A percentile compares a stretch with the other conserved stretches of the same genome.
Conservation (phyloP, 495 filamentous ascomycete genomes). For the Lasiosphaeria ovina region DNA sequence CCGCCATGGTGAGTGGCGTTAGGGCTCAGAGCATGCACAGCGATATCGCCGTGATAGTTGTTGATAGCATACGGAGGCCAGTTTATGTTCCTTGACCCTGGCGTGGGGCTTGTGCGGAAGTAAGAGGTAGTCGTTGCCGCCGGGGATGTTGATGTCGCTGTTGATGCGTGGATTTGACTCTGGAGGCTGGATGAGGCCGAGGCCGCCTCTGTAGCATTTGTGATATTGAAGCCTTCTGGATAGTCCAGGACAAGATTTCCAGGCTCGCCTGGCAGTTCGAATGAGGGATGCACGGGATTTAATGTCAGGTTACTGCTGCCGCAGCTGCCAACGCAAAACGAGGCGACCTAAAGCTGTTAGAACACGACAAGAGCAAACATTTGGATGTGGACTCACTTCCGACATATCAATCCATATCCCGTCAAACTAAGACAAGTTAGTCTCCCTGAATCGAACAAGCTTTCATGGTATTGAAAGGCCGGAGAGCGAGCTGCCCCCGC, state of each 20-base stretch:
- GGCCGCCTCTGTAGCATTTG: conserved; percentile 67
- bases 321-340: conserved; percentile 80
- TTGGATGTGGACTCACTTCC: conserved; percentile 42
- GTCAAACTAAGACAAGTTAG: conserved; percentile 54
- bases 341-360: conserved; percentile 45
- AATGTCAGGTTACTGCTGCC: conserved; percentile 65
- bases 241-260: conserved; percentile 61
- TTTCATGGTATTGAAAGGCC: too few species aligned
- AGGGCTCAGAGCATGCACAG: conserved; percentile 68
- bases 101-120: conserved; percentile 62
- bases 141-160: conserved; percentile 37
- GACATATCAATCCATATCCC: conserved; percentile 92
- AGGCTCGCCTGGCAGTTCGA: conserved; percentile 63
- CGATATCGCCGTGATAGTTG: conserved; percentile 73
- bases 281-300: conserved; percentile 70
- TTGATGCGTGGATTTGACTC: conserved; percentile 22
- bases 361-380: not conserved
- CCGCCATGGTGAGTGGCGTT: conserved; percentile 78
- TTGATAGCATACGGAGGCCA: conserved; percentile 82
- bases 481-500: too few species aligned
- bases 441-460: too few species aligned
- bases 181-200: conserved; percentile 49
- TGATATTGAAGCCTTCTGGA: conserved; percentile 69
- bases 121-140: conserved; percentile 46
- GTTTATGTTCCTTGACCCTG: conserved; percentile 70